Evolutionary conservation across 2,329 filamentous ascomycete genomes (phyloP).

Genomic region (Cladosporium oxysporum): DNA sequence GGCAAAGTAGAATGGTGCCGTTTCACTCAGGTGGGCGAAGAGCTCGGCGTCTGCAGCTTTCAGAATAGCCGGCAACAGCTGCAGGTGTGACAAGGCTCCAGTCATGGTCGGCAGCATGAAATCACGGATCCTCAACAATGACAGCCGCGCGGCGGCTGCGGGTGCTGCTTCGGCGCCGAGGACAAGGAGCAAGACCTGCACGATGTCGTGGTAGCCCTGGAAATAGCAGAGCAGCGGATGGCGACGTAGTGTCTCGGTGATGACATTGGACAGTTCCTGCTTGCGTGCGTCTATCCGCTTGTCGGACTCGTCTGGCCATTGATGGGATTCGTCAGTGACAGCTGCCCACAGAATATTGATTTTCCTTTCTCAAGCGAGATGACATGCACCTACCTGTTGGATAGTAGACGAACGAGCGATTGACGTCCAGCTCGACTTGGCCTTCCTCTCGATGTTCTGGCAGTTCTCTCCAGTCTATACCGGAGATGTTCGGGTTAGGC

Average conservation of each 20-base stretch:
- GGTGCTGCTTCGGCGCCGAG: slow-evolving; percentile 65
- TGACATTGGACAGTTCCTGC: slow-evolving; percentile 74
- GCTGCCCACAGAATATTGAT: background rate
- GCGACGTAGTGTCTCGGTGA: slow-evolving; percentile 75
- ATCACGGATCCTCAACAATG: slow-evolving; percentile 86
- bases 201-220: slow-evolving; percentile 98
- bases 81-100: slow-evolving; percentile 81
- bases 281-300: slow-evolving; percentile 71
- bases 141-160: slow-evolving; percentile 74
- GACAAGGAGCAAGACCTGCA: slow-evolving; percentile 89
- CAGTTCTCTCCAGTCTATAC: slow-evolving; percentile 59
- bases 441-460: slow-evolving; percentile 82
- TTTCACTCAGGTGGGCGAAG: slow-evolving; percentile 58
- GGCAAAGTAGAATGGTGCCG: slow-evolving; percentile 79
- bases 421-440: slow-evolving; percentile 88
- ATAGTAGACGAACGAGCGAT: slow-evolving; percentile 97
- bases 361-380: background rate
- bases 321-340: background rate
- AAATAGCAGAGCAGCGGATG: slow-evolving; percentile 91
- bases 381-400: slow-evolving; percentile 63
- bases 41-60: slow-evolving; percentile 70
- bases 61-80: slow-evolving; percentile 81
- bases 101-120: slow-evolving; percentile 92
- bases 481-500: slow-evolving; percentile 17
- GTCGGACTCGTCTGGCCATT: slow-evolving; percentile 63